Percentiles rank a stretch among this genome's conserved stretches.
phyloP scores from a whole-genome alignment of 495 filamentous ascomycete genomes.

The Trichocladium uniseriatum region DNA sequence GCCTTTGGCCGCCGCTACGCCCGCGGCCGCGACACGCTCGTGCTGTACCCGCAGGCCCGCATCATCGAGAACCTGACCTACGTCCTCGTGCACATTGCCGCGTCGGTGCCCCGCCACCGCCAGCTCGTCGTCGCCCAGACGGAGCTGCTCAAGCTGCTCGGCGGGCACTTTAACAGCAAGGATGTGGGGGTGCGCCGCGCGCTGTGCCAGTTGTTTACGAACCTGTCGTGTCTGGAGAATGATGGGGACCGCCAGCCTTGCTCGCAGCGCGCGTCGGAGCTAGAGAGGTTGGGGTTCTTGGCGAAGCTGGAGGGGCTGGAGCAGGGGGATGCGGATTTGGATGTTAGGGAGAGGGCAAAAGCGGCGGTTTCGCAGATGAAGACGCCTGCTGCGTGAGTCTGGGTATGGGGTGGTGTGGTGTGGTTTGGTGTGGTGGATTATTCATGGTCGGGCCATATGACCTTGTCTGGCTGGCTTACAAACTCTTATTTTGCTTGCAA shows the following conservation, averaged over 20 bases:
- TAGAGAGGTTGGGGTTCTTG: constrained; percentile 63
- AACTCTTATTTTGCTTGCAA: too few relatives aligned
- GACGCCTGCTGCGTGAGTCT: constrained; percentile 4
- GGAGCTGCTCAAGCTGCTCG: constrained; percentile 52
- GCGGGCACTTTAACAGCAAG: constrained; percentile 62
- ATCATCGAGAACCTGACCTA: constrained; percentile 66
- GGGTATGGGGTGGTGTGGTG: background rate
- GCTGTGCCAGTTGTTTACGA: constrained; percentile 72
- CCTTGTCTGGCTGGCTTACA: too few relatives aligned
- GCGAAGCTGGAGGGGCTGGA: constrained; percentile 54
- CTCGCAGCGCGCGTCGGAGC: constrained; percentile 52
- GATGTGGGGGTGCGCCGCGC: constrained; percentile 61
- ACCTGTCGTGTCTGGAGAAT: constrained; percentile 74
- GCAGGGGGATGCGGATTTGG: constrained; percentile 62
- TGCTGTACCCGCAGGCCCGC: constrained; percentile 53
- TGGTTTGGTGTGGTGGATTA: background rate
- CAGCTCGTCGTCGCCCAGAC: constrained; percentile 50
- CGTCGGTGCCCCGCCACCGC: constrained; percentile 64
- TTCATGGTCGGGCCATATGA: too few relatives aligned
- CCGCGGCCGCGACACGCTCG: constrained; percentile 24
- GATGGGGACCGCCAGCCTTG: constrained; percentile 51
- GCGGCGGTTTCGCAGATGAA: constrained; percentile 63
- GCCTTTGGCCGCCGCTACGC: constrained; percentile 29
- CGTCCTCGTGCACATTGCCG: constrained; percentile 78
- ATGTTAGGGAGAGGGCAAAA: constrained; percentile 76